These are phyloP conservation scores for Sechiopsis laciniata DNA, from an alignment of 306 rosid species.

Conservation along the genomic window DNA sequence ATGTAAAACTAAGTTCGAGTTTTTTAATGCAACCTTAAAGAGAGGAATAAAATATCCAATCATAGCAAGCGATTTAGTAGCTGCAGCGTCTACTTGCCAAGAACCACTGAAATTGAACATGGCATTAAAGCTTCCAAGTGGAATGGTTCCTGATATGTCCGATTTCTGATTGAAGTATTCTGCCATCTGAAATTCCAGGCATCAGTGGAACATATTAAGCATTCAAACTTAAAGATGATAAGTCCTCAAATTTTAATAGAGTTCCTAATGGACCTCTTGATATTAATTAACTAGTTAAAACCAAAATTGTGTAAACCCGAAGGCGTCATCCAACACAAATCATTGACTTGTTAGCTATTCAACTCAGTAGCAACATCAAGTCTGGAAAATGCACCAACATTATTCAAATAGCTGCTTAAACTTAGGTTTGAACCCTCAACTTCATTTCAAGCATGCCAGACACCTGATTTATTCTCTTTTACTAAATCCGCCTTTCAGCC, in stretches of 20 bases:
- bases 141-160: slow-evolving; percentile 46
- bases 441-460: background rate
- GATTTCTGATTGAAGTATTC: slow-evolving; percentile 66
- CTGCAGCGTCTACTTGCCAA: slow-evolving; percentile 70
- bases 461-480: background rate
- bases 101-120: slow-evolving; percentile 93
- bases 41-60: slow-evolving; percentile 72
- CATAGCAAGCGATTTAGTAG: slow-evolving; percentile 91
- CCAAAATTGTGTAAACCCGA: background rate
- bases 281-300: background rate
- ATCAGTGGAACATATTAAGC: slow-evolving; percentile 24
- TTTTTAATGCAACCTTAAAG: slow-evolving; percentile 48
- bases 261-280: background rate
- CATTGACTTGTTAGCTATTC: background rate
- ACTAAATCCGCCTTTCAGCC: background rate
- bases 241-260: background rate
- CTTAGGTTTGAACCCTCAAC: slow-evolving; percentile 8
- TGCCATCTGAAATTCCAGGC: slow-evolving; percentile 68
- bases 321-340: background rate
- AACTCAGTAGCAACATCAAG: slow-evolving; percentile 13
- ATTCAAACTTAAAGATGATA: background rate
- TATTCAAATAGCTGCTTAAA: background rate
- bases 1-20: slow-evolving; percentile 44
- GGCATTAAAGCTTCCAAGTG: slow-evolving; percentile 88
- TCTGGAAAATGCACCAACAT: background rate